phyloP scores from a whole-genome alignment of 2,329 filamentous ascomycete genomes.

The Curvularia hawaiiensis region DNA sequence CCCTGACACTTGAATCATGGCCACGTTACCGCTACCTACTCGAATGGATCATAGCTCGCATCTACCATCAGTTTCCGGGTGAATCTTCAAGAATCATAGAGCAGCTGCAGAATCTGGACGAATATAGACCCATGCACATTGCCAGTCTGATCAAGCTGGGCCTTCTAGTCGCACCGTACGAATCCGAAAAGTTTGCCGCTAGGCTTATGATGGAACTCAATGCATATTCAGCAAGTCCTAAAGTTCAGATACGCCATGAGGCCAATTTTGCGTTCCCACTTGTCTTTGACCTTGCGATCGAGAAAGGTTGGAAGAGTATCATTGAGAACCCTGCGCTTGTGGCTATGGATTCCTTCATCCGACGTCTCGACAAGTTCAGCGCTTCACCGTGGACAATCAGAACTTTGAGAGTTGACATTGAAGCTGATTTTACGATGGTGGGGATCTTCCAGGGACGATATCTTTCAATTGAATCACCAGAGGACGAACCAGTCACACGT shows the following conservation, averaged over 20 bases:
- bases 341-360: constrained; percentile 52
- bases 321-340: constrained; percentile 49
- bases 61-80: constrained; percentile 45
- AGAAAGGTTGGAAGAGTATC: constrained; percentile 45
- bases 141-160: constrained; percentile 56
- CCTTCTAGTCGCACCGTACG: constrained; percentile 48
- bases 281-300: constrained; percentile 49
- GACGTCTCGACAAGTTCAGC: constrained; percentile 51
- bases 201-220: constrained; percentile 51
- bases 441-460: constrained; percentile 55
- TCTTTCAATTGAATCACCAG: constrained; percentile 50
- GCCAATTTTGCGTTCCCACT: constrained; percentile 56
- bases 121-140: constrained; percentile 54
- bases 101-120: constrained; percentile 48
- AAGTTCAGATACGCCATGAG: constrained; percentile 59
- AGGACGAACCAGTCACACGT: constrained; percentile 42
- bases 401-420: constrained; percentile 48
- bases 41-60: constrained; percentile 55
- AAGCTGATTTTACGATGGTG: constrained; percentile 50
- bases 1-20: constrained; percentile 53
- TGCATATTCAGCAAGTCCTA: constrained; percentile 54
- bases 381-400: constrained; percentile 48
- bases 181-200: constrained; percentile 47
- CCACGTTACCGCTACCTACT: constrained; percentile 55
- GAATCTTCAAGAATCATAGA: constrained; percentile 43